A percentile compares a stretch with the other conserved stretches of the same genome.
Conservation (phyloP, 164 flowering plant genomes). For the Santalum album region DNA sequence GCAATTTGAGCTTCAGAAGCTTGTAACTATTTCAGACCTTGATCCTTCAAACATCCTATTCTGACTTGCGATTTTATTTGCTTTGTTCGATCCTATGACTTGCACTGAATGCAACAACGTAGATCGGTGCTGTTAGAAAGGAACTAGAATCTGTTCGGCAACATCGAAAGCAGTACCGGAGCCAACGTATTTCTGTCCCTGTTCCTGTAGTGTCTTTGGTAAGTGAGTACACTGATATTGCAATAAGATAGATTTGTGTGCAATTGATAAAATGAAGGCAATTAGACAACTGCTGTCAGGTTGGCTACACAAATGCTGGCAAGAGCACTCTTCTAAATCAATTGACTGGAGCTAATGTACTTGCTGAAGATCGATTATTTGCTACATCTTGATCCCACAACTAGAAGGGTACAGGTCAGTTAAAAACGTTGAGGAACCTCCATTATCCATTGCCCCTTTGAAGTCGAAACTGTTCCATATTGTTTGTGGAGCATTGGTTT, state of each 20-base stretch:
- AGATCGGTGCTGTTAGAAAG: constrained; percentile 77
- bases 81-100: too few species aligned
- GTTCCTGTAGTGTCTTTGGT: constrained; percentile 95
- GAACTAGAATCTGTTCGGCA: constrained; percentile 86
- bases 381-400: constrained; percentile 98
- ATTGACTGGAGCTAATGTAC: constrained; percentile 87
- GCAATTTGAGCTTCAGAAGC: too few species aligned
- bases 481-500: too few species aligned
- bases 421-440: neutral
- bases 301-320: constrained; percentile 98
- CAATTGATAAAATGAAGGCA: too few species aligned
- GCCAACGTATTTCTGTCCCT: constrained; percentile 69
- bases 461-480: too few species aligned
- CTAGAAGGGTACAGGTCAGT: constrained; percentile 92
- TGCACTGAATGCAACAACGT: neutral
- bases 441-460: too few species aligned
- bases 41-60: too few species aligned
- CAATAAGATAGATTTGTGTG: neutral
- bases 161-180: constrained; percentile 82
- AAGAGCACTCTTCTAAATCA: constrained; percentile 88
- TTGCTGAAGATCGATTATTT: constrained; percentile 85
- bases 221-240: constrained; percentile 13
- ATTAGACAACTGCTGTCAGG: constrained; percentile 26
- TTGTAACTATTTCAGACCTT: too few species aligned
- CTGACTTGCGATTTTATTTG: too few species aligned